Evolutionary conservation across 768 basidiomycete genomes (phyloP).

Genomic region (Boletus pseudopeckii): DNA sequence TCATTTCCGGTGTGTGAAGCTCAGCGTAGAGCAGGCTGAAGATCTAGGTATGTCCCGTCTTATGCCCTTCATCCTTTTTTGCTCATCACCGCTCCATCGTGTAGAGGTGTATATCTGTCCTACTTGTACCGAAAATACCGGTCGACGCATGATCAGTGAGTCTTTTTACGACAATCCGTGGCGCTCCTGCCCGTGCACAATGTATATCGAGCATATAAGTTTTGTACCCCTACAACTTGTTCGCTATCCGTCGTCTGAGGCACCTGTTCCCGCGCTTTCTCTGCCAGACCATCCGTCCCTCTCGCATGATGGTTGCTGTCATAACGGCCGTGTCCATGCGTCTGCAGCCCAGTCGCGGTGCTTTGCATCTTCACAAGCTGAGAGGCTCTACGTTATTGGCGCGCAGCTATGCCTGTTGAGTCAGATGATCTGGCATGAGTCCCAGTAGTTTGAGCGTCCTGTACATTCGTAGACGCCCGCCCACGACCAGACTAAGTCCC

Average conservation of each 20-base stretch:
- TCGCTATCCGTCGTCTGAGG: slow-evolving; percentile 34
- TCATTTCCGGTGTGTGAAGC: slow-evolving; percentile 74
- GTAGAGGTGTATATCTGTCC: slow-evolving; percentile 60
- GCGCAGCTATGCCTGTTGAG: slow-evolving; percentile 35
- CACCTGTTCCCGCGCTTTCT: slow-evolving; percentile 28
- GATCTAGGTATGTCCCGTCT: slow-evolving; percentile 64
- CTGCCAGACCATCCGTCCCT: slow-evolving; percentile 32
- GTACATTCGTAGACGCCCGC: slow-evolving; percentile 25
- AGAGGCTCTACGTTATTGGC: slow-evolving; percentile 35
- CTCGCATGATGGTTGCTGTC: slow-evolving; percentile 31
- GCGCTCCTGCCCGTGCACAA: slow-evolving; percentile 26
- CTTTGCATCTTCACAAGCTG: slow-evolving; percentile 32
- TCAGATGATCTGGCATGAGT: slow-evolving; percentile 35
- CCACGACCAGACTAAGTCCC: slow-evolving; percentile 17
- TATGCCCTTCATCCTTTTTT: not conserved
- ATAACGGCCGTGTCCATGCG: slow-evolving; percentile 32
- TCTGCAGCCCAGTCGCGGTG: slow-evolving; percentile 18
- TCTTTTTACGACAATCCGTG: slow-evolving; percentile 35
- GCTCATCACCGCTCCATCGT: slow-evolving; percentile 12
- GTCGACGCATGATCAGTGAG: slow-evolving; percentile 75
- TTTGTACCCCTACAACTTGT: slow-evolving; percentile 36
- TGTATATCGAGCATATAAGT: slow-evolving; percentile 38
- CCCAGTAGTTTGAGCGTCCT: slow-evolving; percentile 29
- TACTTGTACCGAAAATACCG: slow-evolving; percentile 56
- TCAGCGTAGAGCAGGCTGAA: slow-evolving; percentile 62